Evolutionary conservation across 148 eudicot genomes (phyloP), one percentile per base, ranked within the genome.

Genomic region (Cornus suecica): DNA sequence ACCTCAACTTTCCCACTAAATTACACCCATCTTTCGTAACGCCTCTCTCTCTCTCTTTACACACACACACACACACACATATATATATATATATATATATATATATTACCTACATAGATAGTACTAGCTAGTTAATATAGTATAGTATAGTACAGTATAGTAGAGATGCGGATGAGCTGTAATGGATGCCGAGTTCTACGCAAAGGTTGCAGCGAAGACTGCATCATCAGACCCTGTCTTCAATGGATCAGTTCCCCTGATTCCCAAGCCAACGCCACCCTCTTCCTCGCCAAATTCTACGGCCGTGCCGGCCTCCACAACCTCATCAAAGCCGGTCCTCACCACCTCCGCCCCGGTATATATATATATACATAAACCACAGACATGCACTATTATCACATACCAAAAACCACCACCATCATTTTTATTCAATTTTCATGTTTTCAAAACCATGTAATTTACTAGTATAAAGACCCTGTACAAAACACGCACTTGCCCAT

Each of bases 231-330:
- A 37, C 70, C 70, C 27, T 68, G 70, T 42, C 70, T 68, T n/a
- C 70, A 68, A 9, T 68, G 70, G 70, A 68, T 68, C 70, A 68
- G 37, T 34, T 10, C 26, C 18, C 52, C 70, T 16, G 70, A 68
- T n/a, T 68, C 70, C 27, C 70, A 68, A 68, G 70, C 70, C 51
- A 68, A 68, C 52, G 70, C 70, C 70, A 68, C 70, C 70, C 27
- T 68, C 52, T 68, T 68, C 69, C 69, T 66, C 45, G 69, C 69
- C 45, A 66, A 66, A 25, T 66, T 66, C 69, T 66, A 66, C 45
- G 70, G 70, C 70, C 70, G 70, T 5, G 70, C 70, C 11, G 70
- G 70, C 27, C 70, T 68, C 70, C 70, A 68, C 27, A 68, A 68
- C 52, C 70, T 68, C 52, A 32, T 68, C 52, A 68, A 68, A 34